Evolutionary conservation across 2,329 filamentous ascomycete species (phyloP).

Genomic region (Phoma sp.): DNA sequence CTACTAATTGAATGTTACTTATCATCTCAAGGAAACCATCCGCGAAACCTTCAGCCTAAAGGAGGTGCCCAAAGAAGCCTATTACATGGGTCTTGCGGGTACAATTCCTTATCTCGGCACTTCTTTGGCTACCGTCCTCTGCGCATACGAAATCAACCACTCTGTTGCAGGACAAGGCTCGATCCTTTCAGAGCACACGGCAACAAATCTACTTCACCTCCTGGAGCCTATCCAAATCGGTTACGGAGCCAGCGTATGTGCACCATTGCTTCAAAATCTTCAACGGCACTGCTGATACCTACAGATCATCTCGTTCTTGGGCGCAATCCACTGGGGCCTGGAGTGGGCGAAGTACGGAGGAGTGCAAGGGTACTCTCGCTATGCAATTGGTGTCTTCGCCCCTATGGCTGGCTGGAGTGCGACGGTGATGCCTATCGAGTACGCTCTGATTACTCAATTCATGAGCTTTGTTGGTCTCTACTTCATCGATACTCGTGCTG

Average conservation of each 20-base stretch:
- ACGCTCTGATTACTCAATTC: conserved; percentile 87
- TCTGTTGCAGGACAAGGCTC: conserved; percentile 67
- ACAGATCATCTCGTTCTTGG: conserved; percentile 90
- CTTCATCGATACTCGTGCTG: conserved; percentile 80
- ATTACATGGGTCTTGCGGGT: conserved; percentile 59
- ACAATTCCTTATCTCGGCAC: conserved; percentile 76
- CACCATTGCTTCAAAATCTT: no score
- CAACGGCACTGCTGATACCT: neutral
- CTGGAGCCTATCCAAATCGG: conserved; percentile 89
- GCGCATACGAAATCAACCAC: conserved; percentile 83
- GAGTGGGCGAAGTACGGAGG: conserved; percentile 78
- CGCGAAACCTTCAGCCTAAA: conserved; percentile 57
- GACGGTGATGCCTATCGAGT: conserved; percentile 81
- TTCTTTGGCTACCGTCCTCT: conserved; percentile 80
- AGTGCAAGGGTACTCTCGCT: conserved; percentile 77
- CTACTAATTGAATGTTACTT: neutral
- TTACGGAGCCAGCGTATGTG: conserved; percentile 81
- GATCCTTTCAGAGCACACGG: conserved; percentile 73
- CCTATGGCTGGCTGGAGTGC: conserved; percentile 90
- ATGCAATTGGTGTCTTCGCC: conserved; percentile 81
- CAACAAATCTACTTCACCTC: conserved; percentile 73
- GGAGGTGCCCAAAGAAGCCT: conserved; percentile 57
- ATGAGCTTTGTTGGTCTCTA: conserved; percentile 84
- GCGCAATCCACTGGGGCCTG: conserved; percentile 91
- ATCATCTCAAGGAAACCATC: conserved; percentile 54